Evolutionary conservation across 1,284 basidiomycete genomes (phyloP), one percentile per base, ranked within the genome.

Genomic region (Cryptococcus maquisensis): DNA sequence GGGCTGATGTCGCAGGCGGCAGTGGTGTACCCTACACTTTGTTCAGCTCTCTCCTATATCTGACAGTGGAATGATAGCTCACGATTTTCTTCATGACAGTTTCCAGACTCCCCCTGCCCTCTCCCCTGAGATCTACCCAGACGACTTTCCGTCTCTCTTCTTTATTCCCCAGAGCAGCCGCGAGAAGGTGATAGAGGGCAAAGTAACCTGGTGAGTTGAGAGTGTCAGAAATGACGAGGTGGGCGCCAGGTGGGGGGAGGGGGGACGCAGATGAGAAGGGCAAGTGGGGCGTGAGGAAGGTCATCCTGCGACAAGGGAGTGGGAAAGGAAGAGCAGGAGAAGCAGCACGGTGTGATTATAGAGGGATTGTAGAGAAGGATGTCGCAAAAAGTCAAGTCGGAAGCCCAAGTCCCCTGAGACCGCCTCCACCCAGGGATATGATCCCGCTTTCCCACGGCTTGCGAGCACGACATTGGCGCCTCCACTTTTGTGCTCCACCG

Each of bases 191-290:
- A 47, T 69, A 71, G 12, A 72, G 47, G 5, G 65, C 66, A 44
- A 76, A 75, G 50, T 68, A 55, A 5, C 59, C 66, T 2, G 68
- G 65, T 0, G 74, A 66, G 1, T 65, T 51, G 9, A 75, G 59
- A 4, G 74, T 73, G 56, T 76, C 75, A 26, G 69, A 66, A 16
- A 77, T 57, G 57, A 76, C 52, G 21, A 74, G 55, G 50, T 72
- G 70, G 2, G 69, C 53, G 7, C 58, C 53, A 0, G 63, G 48
- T 2, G 68, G 66, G 10, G 75, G 75, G 1, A 75, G 58, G 0
- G 65, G 47, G 15, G 59, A 53, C 3, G 54, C 18, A 32, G 54
- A 32, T 26, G 59, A 41, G 56, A 71, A 73, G 38, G 64, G 62
- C 18, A 72, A 63, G 42, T 69, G 65, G 1, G 60, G 47, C 0